Conservation (phyloP, 2,329 filamentous ascomycete species). For the Aspergillus neoniger region DNA sequence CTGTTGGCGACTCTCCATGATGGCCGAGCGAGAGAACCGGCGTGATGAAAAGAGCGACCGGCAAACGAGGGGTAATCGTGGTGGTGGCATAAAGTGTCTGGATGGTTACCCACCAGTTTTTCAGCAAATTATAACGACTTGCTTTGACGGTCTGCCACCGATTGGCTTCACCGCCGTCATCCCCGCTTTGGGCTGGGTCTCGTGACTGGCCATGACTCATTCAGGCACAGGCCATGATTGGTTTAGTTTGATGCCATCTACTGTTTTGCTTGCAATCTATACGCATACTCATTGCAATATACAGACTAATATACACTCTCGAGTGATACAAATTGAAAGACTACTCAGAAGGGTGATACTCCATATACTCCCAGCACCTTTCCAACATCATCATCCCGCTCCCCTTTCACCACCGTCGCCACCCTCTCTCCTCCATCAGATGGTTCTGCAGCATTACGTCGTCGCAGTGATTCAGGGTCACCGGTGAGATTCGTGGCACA, state of each 20-base stretch:
- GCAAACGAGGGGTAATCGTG: constrained; percentile 5
- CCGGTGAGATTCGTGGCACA: constrained; percentile 42
- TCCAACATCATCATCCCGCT: constrained; percentile 44
- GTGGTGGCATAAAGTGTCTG: constrained; percentile 2
- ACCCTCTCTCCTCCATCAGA: constrained; percentile 15
- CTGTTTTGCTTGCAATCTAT: no score
- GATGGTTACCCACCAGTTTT: no score
- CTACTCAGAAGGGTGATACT: constrained; percentile 11
- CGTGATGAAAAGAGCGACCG: background rate
- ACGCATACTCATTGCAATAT: no score
- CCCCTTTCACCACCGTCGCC: constrained; percentile 27
- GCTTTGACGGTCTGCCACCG: background rate
- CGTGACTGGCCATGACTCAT: background rate
- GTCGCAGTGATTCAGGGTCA: constrained; percentile 15
- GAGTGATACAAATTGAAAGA: no score
- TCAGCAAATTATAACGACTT: background rate
- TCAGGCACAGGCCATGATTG: background rate
- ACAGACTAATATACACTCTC: no score
- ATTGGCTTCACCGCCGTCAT: constrained; percentile 1
- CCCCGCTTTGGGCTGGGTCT: background rate
- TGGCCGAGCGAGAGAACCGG: constrained; percentile 5
- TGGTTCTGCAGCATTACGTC: constrained; percentile 19
- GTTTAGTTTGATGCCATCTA: no score
- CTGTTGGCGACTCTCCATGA: constrained; percentile 39
- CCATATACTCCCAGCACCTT: constrained; percentile 25